A percentile compares a stretch with the other conserved stretches of the same genome.
Conservation (phyloP, 345 rosid species). For the Moricandia moricandioides region DNA sequence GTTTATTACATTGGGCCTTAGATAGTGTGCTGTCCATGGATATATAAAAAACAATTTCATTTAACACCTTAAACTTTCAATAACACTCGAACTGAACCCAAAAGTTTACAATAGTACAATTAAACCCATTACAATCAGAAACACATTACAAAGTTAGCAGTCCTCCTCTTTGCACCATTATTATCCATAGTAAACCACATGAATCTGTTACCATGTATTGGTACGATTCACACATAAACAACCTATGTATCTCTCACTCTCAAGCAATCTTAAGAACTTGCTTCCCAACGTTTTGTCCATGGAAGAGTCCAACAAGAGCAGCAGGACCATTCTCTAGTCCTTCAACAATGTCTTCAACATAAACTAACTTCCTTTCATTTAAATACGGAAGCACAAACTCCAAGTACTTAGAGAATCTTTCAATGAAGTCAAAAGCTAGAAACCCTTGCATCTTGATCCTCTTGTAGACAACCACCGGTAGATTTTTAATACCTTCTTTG, state of each 20-base stretch:
- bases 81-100: not conserved
- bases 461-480: constrained; percentile 20
- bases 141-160: not conserved
- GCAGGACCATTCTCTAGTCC: constrained; percentile 51
- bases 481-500: constrained; percentile 32
- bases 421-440: constrained; percentile 17
- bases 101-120: not conserved
- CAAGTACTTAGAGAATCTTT: constrained; percentile 34
- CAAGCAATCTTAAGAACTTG: constrained; percentile 39
- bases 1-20: not conserved
- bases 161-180: not conserved
- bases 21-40: not conserved
- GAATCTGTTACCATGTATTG: not conserved
- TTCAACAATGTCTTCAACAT: constrained; percentile 48
- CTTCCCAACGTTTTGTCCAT: constrained; percentile 48
- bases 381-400: constrained; percentile 42
- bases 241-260: constrained; percentile 24
- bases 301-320: constrained; percentile 43
- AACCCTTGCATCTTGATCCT: constrained; percentile 44
- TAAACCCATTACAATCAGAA: not conserved
- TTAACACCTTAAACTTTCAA: not conserved
- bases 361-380: constrained; percentile 36
- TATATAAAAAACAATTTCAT: not conserved
- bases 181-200: not conserved
- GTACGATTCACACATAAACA: not conserved